phyloP scores from a whole-genome alignment of 179 eudicot species.

The Camellia oleifera region DNA sequence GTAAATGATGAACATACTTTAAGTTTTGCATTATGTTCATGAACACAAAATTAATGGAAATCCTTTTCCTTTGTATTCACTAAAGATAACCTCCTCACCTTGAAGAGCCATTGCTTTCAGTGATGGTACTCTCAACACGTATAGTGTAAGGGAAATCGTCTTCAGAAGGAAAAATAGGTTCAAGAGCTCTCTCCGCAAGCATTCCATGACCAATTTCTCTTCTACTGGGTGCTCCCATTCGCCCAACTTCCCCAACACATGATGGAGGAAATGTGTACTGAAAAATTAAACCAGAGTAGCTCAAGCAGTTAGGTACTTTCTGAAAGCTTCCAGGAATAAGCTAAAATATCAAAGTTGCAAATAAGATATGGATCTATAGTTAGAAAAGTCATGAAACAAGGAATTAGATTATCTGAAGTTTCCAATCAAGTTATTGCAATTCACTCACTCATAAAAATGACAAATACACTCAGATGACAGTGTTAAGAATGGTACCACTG shows the following conservation, averaged over 20 bases:
- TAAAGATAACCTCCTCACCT: slow-evolving; percentile 47
- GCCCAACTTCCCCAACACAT: slow-evolving; percentile 97
- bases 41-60: slow-evolving; percentile 2
- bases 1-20: background rate
- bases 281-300: slow-evolving; percentile 18
- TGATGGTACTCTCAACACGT: slow-evolving; percentile 98
- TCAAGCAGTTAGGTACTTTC: slow-evolving; percentile 10
- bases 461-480: background rate
- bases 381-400: background rate
- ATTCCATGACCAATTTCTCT: slow-evolving; percentile 99
- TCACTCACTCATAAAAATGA: background rate
- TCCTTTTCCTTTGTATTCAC: background rate
- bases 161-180: slow-evolving; percentile 80
- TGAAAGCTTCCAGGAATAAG: slow-evolving; percentile 11
- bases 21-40: slow-evolving; percentile 5
- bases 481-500: background rate
- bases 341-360: background rate
- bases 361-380: background rate
- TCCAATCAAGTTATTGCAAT: background rate
- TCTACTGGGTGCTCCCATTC: slow-evolving; percentile 97
- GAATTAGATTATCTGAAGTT: background rate
- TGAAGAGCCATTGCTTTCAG: slow-evolving; percentile 99
- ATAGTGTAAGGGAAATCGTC: slow-evolving; percentile 84
- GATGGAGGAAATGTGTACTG: slow-evolving; percentile 99
- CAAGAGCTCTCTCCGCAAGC: slow-evolving; percentile 98